Evolutionary conservation across 2,329 filamentous ascomycete species (phyloP), one percentile per base, ranked within the genome.

Genomic region (Microsporum canis): DNA sequence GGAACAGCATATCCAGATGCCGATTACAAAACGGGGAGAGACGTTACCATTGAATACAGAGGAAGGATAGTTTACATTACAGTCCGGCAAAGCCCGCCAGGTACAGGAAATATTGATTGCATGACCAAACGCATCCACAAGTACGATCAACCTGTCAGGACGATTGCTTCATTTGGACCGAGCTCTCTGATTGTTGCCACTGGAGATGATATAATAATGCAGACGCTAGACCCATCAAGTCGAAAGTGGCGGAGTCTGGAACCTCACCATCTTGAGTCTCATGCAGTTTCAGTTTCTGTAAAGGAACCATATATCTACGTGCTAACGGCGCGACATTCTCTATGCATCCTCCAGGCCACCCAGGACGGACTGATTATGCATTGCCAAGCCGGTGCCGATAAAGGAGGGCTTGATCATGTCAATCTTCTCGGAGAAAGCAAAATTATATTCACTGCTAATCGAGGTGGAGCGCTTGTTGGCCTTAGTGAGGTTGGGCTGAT

Each of bases 241-340:
- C 71, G 71, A 58, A 76, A 73, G 65, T 80, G 78, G 73, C 68
- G 68, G 36, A 72, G 70, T 34, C 69, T 71, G 2, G 73, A 73
- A 31, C 69, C 71, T 17, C 73, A 72, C 61, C 67, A 71, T 8
- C 67, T 82, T 5, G 75, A 78, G 2, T 83, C 80, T 2, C 71
- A 76, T 1, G 81, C 77, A 2, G 71, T 80, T 5, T 75, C 79
- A 5, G 73, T 85, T 47, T 79, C 79, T 0, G 74, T 78, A 12
- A 70, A 73, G 6, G 71, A 71, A 1, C 71, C 74, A 0, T 75
- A 77, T 29, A 75, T 86, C 33, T 79, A 82, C 63, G 73, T 84
- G 55, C 80, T 82, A 0, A 85, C 82, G 0, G 70, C 76, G 1
- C 71, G 73, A 43, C 79, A 85, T 63, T 84, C 82, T 0, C 73